Base-by-base conservation (phyloP, 1,284 basidiomycete species). In the Schizophyllum commune region DNA sequence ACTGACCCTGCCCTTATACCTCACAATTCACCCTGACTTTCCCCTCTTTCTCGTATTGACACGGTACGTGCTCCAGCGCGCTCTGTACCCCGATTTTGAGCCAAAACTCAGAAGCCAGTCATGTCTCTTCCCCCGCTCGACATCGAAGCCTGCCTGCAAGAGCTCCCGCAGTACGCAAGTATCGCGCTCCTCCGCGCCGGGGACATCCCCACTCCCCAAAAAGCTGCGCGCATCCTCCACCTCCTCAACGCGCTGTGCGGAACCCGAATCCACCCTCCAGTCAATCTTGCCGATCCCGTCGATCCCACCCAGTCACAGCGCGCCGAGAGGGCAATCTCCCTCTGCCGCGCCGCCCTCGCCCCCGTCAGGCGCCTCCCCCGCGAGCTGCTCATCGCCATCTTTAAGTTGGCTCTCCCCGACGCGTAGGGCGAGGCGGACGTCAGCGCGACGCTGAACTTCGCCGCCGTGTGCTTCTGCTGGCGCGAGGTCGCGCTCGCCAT, bases 331-430 rank as follows among this genome's bases (percentile, higher is more conserved):
- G 39, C 17, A 3, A 17, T 47, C 13, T 11, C 39, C 39, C 39
- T 47, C 57, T 62, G 52, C 51, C n/a, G 47, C 21, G 60, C 62
- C n/a, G 21, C 58, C 19, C 39, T 64, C 13, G 55, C 61, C 17
- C 64, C 64, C 11, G 33, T 65, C 6, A 62, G 63, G n/a, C 61
- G 55, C 39, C 59, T 65, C n/a, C 64, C 62, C 1, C 57, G 62
- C 7, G 64, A 65, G 34, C 52, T 65, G n/a, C 60, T 65, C 1
- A 57, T 58, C 27, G 32, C 15, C 9, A 63, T 65, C 21, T 47
- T 47, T 9, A 17, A 11, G 17, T 8, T 47, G 39, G 39, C 39
- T 8, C 39, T 47, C 39, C 39, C 39, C 39, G 2, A 47, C 39
- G 39, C 9, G 13, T 47, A 8, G 39, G 9, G 9, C 39, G 17